Evolutionary conservation across 73 alveolate genomes (phyloP).

Genomic region (Tetrahymena borealis): DNA sequence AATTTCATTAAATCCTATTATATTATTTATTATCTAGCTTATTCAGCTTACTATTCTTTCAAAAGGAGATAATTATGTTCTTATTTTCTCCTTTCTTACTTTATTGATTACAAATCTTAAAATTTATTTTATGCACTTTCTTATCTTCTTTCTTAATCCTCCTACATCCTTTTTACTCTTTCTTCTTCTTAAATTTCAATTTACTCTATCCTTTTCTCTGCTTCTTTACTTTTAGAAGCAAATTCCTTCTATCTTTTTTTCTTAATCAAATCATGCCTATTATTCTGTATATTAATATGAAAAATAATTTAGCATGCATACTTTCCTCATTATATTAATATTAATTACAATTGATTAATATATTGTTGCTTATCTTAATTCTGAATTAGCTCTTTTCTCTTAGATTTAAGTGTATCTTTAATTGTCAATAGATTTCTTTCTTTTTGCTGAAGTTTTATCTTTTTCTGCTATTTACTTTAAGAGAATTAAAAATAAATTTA

Average conservation of each 20-base stretch:
- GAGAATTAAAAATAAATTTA: not conserved
- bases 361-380: not conserved
- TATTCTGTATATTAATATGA: not conserved
- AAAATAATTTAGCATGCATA: too few relatives aligned
- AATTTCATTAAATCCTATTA: not conserved
- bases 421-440: not conserved
- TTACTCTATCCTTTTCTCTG: not conserved
- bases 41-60: not conserved
- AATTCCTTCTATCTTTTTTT: not conserved
- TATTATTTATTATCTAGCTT: not conserved
- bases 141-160: not conserved
- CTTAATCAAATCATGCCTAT: not conserved
- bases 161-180: not conserved
- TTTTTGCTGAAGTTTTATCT: not conserved
- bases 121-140: not conserved
- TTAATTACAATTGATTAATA: not conserved
- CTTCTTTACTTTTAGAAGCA: not conserved
- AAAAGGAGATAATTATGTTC: not conserved
- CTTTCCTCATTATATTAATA: too few relatives aligned
- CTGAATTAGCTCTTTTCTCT: not conserved
- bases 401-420: not conserved
- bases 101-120: not conserved
- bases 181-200: not conserved
- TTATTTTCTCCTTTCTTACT: not conserved
- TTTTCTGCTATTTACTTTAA: not conserved